Percentiles rank a stretch among this genome's conserved stretches.
Conservation (phyloP, 768 basidiomycete species). For the Chiua virens region DNA sequence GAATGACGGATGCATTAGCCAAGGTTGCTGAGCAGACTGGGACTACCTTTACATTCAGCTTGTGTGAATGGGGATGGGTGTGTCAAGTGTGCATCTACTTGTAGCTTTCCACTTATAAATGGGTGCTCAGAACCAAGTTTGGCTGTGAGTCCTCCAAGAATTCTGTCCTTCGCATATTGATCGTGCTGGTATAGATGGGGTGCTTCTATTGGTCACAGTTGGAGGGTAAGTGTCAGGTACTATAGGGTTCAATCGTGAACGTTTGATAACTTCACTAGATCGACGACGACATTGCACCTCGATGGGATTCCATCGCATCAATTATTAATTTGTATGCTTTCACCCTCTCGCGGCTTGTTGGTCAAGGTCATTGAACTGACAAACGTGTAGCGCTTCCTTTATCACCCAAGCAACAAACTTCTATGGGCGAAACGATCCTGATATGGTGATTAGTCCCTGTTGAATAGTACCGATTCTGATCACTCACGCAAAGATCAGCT, state of each 20-base stretch:
- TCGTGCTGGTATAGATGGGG: constrained; percentile 32
- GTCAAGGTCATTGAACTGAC: neutral
- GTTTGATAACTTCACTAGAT: constrained; percentile 8
- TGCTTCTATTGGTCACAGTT: constrained; percentile 36
- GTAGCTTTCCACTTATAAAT: neutral
- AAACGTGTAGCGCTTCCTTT: constrained; percentile 54
- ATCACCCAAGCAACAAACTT: constrained; percentile 61
- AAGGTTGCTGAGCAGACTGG: constrained; percentile 44
- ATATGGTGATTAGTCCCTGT: constrained; percentile 45
- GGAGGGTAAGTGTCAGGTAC: constrained; percentile 38
- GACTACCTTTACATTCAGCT: constrained; percentile 56
- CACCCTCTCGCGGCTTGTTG: neutral
- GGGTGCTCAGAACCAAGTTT: constrained; percentile 53
- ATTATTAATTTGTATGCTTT: constrained; percentile 53
- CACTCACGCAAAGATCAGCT: constrained; percentile 36
- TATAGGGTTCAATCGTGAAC: neutral
- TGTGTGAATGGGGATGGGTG: constrained; percentile 70
- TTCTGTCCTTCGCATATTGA: neutral
- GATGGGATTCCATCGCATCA: constrained; percentile 50
- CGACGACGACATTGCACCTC: constrained; percentile 29
- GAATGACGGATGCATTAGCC: constrained; percentile 59
- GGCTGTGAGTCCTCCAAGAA: constrained; percentile 51
- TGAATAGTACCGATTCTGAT: neutral
- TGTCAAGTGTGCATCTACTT: constrained; percentile 16
- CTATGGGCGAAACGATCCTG: constrained; percentile 64